Percentiles rank a stretch among this genome's conserved stretches.
Evolutionary conservation across 2,329 filamentous ascomycete genomes (phyloP).

Genomic region (Calonectria multiphialidica): DNA sequence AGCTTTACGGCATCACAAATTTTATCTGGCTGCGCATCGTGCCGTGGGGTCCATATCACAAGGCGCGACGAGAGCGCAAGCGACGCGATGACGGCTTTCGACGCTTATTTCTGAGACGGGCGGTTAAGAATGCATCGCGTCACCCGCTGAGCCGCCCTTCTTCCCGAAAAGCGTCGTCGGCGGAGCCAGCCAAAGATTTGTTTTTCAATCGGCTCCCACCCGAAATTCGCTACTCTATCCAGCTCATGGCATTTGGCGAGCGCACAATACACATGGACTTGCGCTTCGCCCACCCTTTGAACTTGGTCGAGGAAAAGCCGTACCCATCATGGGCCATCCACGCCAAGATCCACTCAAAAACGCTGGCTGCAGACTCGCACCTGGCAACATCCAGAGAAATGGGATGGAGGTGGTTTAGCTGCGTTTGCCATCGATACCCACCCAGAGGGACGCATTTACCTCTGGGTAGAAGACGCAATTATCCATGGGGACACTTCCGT

Average conservation of each 20-base stretch:
- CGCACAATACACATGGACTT: conserved; percentile 38
- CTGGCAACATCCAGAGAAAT: conserved; percentile 15
- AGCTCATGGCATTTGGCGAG: conserved; percentile 19
- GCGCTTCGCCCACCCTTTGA: conserved; percentile 31
- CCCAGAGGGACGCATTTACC: conserved; percentile 16
- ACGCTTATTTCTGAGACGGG: conserved; percentile 7
- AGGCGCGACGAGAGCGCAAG: conserved; percentile 16
- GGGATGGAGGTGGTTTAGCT: conserved; percentile 42
- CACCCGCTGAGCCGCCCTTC: conserved; percentile 14
- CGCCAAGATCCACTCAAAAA: conserved; percentile 20
- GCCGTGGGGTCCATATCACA: conserved; percentile 20
- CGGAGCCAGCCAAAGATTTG: background rate
- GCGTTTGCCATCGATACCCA: conserved; percentile 41
- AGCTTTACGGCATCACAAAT: conserved; percentile 17
- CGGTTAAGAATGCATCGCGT: background rate
- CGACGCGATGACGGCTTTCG: conserved; percentile 18
- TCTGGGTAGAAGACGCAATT: conserved; percentile 27
- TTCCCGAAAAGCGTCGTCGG: background rate
- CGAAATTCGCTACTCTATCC: conserved; percentile 20
- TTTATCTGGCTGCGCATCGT: conserved; percentile 20
- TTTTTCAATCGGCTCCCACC: conserved; percentile 24
- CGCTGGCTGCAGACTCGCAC: conserved; percentile 6
- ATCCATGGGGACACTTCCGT: conserved; percentile 23
- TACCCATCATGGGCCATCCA: conserved; percentile 17
- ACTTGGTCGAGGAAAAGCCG: conserved; percentile 17